Evolutionary conservation across 371 early-diverging fungal genomes (phyloP).

Genomic region (Blyttiomyces sp.): DNA sequence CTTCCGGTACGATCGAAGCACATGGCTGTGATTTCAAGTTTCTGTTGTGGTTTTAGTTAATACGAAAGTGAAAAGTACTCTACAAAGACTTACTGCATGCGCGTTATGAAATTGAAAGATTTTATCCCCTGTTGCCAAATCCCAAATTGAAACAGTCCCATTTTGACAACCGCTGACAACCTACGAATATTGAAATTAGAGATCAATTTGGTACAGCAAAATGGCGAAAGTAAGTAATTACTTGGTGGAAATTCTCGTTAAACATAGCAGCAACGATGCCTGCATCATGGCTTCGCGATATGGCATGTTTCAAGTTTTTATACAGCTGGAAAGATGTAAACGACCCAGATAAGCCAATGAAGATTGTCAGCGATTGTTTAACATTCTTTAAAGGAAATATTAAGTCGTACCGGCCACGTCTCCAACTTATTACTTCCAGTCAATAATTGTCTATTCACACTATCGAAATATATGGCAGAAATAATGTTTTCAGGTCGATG

Average conservation of each 20-base stretch:
- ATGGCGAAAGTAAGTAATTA: background rate
- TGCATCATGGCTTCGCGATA: constrained; percentile 44
- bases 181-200: constrained; percentile 8
- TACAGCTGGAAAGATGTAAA: constrained; percentile 34
- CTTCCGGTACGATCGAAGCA: constrained; percentile 52
- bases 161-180: constrained; percentile 54
- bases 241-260: constrained; percentile 55
- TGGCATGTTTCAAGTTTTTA: constrained; percentile 37
- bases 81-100: constrained; percentile 37
- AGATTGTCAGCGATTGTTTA: background rate
- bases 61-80: background rate
- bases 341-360: no score
- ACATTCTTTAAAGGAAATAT: background rate
- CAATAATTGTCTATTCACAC: constrained; percentile 40
- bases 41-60: constrained; percentile 15
- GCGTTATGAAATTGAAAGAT: constrained; percentile 52
- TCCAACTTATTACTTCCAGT: constrained; percentile 49
- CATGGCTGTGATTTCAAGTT: constrained; percentile 53
- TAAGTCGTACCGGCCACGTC: constrained; percentile 42
- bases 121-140: constrained; percentile 45
- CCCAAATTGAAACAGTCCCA: constrained; percentile 52
- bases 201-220: background rate
- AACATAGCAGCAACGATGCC: constrained; percentile 51
- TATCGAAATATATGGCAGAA: constrained; percentile 46
- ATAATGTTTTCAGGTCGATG: constrained; percentile 53